Percentiles rank a stretch among this genome's conserved stretches.
Evolutionary conservation across 805 yeast genomes (phyloP).

Genomic region (Ogataea glucozyma): DNA sequence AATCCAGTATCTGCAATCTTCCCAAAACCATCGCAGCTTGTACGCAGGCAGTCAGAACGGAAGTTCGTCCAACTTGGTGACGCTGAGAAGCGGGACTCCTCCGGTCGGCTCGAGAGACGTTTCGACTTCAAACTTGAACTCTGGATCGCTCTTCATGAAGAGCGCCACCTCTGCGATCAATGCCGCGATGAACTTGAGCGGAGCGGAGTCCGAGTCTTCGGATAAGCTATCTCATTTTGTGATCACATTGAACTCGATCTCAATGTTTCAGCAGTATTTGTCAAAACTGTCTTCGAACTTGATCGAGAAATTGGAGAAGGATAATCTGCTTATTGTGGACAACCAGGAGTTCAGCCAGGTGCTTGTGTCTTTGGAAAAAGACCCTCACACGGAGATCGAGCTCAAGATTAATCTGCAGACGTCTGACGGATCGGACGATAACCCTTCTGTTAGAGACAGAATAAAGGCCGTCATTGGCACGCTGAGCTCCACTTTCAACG

Average conservation of each 20-base stretch:
- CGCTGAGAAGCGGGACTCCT: slow-evolving; percentile 36
- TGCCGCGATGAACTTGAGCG: slow-evolving; percentile 38
- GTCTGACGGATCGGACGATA: slow-evolving; percentile 18
- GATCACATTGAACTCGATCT: slow-evolving; percentile 70
- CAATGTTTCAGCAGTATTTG: slow-evolving; percentile 60
- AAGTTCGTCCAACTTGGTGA: slow-evolving; percentile 24
- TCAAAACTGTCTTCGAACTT: slow-evolving; percentile 50
- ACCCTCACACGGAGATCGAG: slow-evolving; percentile 19
- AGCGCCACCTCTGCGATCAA: slow-evolving; percentile 42
- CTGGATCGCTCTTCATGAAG: slow-evolving; percentile 40
- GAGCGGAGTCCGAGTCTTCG: slow-evolving; percentile 44
- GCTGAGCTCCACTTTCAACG: slow-evolving; percentile 24
- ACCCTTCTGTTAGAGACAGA: slow-evolving; percentile 27
- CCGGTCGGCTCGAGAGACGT: slow-evolving; percentile 24
- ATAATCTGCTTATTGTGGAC: slow-evolving; percentile 35
- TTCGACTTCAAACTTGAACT: slow-evolving; percentile 23
- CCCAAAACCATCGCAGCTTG: slow-evolving; percentile 11
- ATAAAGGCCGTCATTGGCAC: slow-evolving; percentile 24
- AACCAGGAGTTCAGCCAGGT: slow-evolving; percentile 32
- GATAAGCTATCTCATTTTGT: slow-evolving; percentile 59
- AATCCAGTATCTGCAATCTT: slow-evolving; percentile 20
- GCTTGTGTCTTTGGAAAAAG: slow-evolving; percentile 26
- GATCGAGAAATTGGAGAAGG: slow-evolving; percentile 26
- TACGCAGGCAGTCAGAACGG: slow-evolving; percentile 23
- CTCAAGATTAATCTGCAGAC: slow-evolving; percentile 21